phyloP scores from a whole-genome alignment of 495 filamentous ascomycete species.

The Antarctomyces pellizariae region DNA sequence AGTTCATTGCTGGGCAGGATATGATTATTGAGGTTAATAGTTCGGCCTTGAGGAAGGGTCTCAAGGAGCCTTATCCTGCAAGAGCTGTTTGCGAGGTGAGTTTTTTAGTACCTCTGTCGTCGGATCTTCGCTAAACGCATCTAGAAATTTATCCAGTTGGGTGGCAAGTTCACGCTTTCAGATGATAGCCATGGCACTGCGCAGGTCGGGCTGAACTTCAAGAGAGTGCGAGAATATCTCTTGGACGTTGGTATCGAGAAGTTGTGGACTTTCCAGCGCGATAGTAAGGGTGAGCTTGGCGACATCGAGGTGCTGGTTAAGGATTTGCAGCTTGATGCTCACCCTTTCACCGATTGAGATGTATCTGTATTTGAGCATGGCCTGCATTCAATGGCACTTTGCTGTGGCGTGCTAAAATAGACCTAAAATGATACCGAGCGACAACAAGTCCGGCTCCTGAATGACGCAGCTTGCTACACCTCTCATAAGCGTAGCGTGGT shows the following conservation, averaged over 20 bases:
- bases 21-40: slow-evolving; percentile 80
- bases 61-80: slow-evolving; percentile 74
- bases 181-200: slow-evolving; percentile 77
- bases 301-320: too few relatives aligned
- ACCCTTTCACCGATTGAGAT: too few relatives aligned
- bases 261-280: slow-evolving; percentile 23
- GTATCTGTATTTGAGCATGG: too few relatives aligned
- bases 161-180: slow-evolving; percentile 67
- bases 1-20: slow-evolving; percentile 42
- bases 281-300: too few relatives aligned
- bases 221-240: slow-evolving; percentile 32
- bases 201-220: slow-evolving; percentile 52
- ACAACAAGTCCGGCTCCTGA: too few relatives aligned
- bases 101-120: slow-evolving; percentile 5
- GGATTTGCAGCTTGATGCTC: too few relatives aligned
- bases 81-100: slow-evolving; percentile 53
- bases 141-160: slow-evolving; percentile 15
- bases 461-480: too few relatives aligned
- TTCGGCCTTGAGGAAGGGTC: slow-evolving; percentile 65
- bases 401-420: too few relatives aligned
- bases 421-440: too few relatives aligned
- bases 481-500: too few relatives aligned
- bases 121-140: slow-evolving; percentile 9
- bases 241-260: slow-evolving; percentile 21
- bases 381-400: too few relatives aligned